Evolutionary conservation across 371 early-diverging fungal species (phyloP).

Genomic region (Capillidium rhysosporum): DNA sequence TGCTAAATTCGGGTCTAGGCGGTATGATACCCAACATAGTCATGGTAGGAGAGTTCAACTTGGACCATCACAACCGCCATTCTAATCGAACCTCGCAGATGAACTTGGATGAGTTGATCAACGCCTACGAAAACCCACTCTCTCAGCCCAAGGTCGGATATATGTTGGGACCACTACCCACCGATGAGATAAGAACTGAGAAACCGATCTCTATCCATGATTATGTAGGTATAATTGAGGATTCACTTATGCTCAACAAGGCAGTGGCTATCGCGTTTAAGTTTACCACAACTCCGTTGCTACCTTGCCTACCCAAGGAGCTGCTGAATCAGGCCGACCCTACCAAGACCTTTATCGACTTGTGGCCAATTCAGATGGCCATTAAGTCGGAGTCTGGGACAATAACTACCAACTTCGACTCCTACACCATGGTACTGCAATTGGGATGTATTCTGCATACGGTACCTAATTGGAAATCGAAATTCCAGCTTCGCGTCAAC

Average conservation of each 20-base stretch:
- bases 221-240: constrained; percentile 40
- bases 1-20: constrained; percentile 34
- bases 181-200: constrained; percentile 25
- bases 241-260: constrained; percentile 30
- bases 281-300: constrained; percentile 11
- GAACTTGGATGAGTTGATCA: constrained; percentile 3
- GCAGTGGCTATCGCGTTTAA: constrained; percentile 36
- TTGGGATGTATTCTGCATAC: constrained; percentile 40
- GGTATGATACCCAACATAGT: constrained; percentile 45
- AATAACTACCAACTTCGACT: constrained; percentile 32
- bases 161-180: constrained; percentile 16
- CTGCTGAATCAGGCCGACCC: constrained; percentile 5
- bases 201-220: constrained; percentile 21
- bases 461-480: constrained; percentile 29
- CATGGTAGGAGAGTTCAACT: constrained; percentile 21
- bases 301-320: constrained; percentile 3
- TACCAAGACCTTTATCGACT: constrained; percentile 24
- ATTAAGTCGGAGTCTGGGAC: constrained; percentile 4
- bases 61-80: not conserved
- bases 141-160: constrained; percentile 3
- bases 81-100: constrained; percentile 7
- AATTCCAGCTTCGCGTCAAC: constrained; percentile 27
- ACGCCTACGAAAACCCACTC: not conserved
- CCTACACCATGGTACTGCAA: constrained; percentile 47
- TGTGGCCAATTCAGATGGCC: constrained; percentile 34